A percentile compares a stretch with the other conserved stretches of the same genome.
phyloP scores from a whole-genome alignment of 164 flowering plant species.

The Vitis riparia region DNA sequence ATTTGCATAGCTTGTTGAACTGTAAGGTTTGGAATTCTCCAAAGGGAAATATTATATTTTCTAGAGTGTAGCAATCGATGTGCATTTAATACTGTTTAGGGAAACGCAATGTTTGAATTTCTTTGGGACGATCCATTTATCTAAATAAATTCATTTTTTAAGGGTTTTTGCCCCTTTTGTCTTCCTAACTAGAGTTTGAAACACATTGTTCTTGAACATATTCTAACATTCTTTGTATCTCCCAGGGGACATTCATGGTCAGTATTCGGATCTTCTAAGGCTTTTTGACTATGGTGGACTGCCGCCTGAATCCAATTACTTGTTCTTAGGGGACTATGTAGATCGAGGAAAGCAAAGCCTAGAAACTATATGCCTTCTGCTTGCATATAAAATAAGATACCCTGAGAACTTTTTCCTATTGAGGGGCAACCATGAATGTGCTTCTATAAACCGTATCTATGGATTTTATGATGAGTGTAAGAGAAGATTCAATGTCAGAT shows the following conservation, averaged over 20 bases:
- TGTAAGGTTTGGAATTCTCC: too few relatives aligned
- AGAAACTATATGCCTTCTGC: constrained; percentile 36
- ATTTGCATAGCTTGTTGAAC: too few relatives aligned
- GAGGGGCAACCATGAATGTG: constrained; percentile 37
- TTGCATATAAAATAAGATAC: constrained; percentile 35
- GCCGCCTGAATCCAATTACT: constrained; percentile 35
- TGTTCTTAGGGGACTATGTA: constrained; percentile 39
- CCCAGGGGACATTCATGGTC: constrained; percentile 39
- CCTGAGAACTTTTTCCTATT: constrained; percentile 34
- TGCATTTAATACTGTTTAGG: too few relatives aligned
- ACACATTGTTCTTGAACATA: neutral
- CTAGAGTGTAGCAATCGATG: too few relatives aligned
- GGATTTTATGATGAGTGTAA: constrained; percentile 36
- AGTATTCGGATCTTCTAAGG: constrained; percentile 34
- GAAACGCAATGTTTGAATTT: too few relatives aligned
- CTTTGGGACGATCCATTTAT: too few relatives aligned
- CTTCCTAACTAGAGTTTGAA: neutral
- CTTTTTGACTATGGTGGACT: constrained; percentile 37
- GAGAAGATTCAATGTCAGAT: constrained; percentile 26
- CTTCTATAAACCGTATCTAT: constrained; percentile 29
- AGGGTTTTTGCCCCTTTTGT: too few relatives aligned
- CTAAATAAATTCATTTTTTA: too few relatives aligned
- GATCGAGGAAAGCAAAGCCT: constrained; percentile 37
- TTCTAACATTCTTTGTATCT: neutral
- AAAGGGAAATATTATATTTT: too few relatives aligned